Conservation (phyloP, 305 asterid species). For the Fraxinus platypoda region DNA sequence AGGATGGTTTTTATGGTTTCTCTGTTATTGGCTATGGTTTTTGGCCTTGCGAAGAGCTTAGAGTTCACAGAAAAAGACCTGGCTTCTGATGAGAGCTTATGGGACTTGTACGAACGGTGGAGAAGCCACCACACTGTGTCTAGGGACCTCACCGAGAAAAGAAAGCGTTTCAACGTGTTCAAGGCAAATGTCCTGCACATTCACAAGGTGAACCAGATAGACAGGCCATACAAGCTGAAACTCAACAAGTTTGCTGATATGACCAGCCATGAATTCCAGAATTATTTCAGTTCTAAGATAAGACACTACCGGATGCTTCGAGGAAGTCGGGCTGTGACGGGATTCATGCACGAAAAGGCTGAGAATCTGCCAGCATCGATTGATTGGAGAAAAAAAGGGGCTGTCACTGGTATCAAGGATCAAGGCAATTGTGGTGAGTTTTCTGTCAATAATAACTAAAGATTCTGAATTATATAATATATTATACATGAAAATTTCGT, state of each 20-base stretch:
- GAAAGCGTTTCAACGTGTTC: constrained; percentile 72
- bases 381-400: constrained; percentile 85
- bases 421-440: constrained; percentile 81
- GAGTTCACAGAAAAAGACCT: constrained; percentile 71
- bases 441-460: not conserved
- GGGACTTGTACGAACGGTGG: constrained; percentile 73
- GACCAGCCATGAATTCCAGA: constrained; percentile 71
- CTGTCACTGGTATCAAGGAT: constrained; percentile 72
- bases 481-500: not conserved
- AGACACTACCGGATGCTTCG: constrained; percentile 56
- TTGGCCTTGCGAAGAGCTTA: constrained; percentile 44
- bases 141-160: constrained; percentile 56
- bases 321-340: constrained; percentile 44
- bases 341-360: constrained; percentile 52
- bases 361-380: constrained; percentile 52
- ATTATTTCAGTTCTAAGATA: constrained; percentile 56
- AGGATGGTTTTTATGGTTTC: constrained; percentile 37
- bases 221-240: constrained; percentile 73
- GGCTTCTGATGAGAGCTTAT: constrained; percentile 61
- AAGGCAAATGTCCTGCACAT: constrained; percentile 62
- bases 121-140: constrained; percentile 71
- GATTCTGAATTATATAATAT: not conserved
- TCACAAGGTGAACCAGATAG: constrained; percentile 63
- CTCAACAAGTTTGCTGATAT: constrained; percentile 77
- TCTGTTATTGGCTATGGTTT: constrained; percentile 35